These are phyloP conservation scores for Lotmaria passim DNA, from an alignment of 208 protist genomes.

Conservation along the genomic window DNA sequence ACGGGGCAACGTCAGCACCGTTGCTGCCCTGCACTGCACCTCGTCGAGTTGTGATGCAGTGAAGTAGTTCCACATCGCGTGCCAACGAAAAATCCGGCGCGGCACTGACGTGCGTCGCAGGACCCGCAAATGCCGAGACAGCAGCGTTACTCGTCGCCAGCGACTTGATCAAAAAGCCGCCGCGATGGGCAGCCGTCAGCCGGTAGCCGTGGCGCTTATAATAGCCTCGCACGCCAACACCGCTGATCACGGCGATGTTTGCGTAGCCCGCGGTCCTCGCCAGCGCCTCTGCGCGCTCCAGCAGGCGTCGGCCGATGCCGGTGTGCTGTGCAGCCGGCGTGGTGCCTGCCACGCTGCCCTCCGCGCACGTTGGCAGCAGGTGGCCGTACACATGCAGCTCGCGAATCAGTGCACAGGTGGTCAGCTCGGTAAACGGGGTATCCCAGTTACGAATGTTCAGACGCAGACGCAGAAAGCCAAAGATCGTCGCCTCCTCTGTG, in stretches of 20 bases:
- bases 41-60: conserved; percentile 1
- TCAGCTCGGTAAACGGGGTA: conserved; percentile 95
- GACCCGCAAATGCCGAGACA: background rate
- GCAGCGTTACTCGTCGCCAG: conserved; percentile 15
- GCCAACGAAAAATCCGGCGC: conserved; percentile 14
- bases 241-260: conserved; percentile 97
- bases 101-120: too few species aligned
- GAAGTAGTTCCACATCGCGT: conserved; percentile 19
- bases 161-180: conserved; percentile 75
- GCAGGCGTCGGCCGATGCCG: conserved; percentile 96
- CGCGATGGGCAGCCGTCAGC: conserved; percentile 41
- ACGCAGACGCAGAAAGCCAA: conserved; percentile 84
- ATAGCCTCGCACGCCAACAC: conserved; percentile 98
- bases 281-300: conserved; percentile 97
- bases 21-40: background rate
- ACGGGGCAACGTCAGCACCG: too few species aligned
- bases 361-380: conserved; percentile 60
- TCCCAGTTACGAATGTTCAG: conserved; percentile 77
- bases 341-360: background rate
- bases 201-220: conserved; percentile 96
- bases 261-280: conserved; percentile 90
- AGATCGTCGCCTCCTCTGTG: conserved; percentile 63
- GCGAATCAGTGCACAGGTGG: conserved; percentile 93
- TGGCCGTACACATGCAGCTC: conserved; percentile 98
- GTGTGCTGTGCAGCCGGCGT: conserved; percentile 94